A percentile compares a stretch with the other conserved stretches of the same genome.
phyloP scores from a whole-genome alignment of 208 protist species.

The Leishmania tropica region DNA sequence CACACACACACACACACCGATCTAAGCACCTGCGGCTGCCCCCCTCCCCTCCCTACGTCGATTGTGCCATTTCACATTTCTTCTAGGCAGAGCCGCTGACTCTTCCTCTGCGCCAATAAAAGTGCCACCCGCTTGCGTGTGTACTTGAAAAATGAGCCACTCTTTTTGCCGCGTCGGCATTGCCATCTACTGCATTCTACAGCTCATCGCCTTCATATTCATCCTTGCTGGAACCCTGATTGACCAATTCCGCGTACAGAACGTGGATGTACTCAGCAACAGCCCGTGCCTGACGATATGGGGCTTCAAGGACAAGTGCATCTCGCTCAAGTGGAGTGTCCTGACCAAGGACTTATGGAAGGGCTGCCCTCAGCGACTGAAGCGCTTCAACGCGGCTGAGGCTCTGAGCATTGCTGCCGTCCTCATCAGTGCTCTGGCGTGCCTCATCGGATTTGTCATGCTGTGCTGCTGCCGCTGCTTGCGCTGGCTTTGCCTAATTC shows the following conservation, averaged over 20 bases:
- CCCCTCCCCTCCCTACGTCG: not conserved
- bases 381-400: constrained; percentile 44
- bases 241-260: constrained; percentile 44
- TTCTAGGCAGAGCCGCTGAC: not conserved
- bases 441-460: constrained; percentile 39
- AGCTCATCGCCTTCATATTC: constrained; percentile 45
- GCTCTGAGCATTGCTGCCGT: constrained; percentile 44
- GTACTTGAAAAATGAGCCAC: constrained; percentile 15
- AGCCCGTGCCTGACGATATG: constrained; percentile 53
- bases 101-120: not conserved
- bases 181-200: constrained; percentile 37
- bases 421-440: constrained; percentile 25
- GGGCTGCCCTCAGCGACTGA: constrained; percentile 29
- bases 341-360: constrained; percentile 20
- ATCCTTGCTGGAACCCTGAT: constrained; percentile 52
- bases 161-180: constrained; percentile 25
- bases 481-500: constrained; percentile 35
- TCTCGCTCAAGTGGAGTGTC: constrained; percentile 18
- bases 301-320: constrained; percentile 56
- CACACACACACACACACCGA: too few relatives aligned
- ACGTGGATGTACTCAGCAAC: constrained; percentile 25
- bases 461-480: constrained; percentile 56
- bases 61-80: not conserved
- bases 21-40: not conserved
- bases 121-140: not conserved